A percentile compares a stretch with the other conserved stretches of the same genome.
Conservation (phyloP, 1,284 basidiomycete genomes). For the Irpex sp. region DNA sequence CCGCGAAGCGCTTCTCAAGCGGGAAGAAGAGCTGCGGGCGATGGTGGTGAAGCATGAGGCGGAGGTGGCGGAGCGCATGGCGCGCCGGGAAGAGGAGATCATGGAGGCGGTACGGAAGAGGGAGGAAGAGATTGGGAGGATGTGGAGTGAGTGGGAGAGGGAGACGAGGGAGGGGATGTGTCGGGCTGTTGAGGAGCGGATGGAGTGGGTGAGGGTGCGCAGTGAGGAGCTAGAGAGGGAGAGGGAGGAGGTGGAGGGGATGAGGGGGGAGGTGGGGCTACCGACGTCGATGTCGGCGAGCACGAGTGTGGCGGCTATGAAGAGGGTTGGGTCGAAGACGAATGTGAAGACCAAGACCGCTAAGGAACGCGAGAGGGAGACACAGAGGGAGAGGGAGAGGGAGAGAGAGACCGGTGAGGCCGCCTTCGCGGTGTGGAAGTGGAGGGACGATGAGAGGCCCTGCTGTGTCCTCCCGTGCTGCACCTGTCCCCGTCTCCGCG, state of each 20-base stretch:
- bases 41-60: conserved; percentile 63
- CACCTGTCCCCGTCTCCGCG: not conserved
- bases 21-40: conserved; percentile 65
- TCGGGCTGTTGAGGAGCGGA: conserved; percentile 43
- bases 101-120: conserved; percentile 43
- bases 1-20: conserved; percentile 52
- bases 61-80: conserved; percentile 66
- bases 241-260: conserved; percentile 40
- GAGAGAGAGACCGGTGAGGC: not conserved
- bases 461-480: not conserved
- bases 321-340: conserved; percentile 7
- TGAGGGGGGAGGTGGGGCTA: conserved; percentile 41
- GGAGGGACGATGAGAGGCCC: too few species aligned
- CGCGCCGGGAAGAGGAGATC: conserved; percentile 62
- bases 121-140: conserved; percentile 41
- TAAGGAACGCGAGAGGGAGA: too few species aligned
- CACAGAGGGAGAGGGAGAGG: too few species aligned
- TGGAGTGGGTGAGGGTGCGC: conserved; percentile 44
- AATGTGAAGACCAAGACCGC: conserved; percentile 9
- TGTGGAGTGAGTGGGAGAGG: conserved; percentile 54
- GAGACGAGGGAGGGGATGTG: conserved; percentile 47
- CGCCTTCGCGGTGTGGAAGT: not conserved
- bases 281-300: conserved; percentile 9
- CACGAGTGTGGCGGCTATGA: conserved; percentile 9
- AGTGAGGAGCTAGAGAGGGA: conserved; percentile 51